Evolutionary conservation across 768 basidiomycete genomes (phyloP).

Genomic region (Phaffia tasmanica): DNA sequence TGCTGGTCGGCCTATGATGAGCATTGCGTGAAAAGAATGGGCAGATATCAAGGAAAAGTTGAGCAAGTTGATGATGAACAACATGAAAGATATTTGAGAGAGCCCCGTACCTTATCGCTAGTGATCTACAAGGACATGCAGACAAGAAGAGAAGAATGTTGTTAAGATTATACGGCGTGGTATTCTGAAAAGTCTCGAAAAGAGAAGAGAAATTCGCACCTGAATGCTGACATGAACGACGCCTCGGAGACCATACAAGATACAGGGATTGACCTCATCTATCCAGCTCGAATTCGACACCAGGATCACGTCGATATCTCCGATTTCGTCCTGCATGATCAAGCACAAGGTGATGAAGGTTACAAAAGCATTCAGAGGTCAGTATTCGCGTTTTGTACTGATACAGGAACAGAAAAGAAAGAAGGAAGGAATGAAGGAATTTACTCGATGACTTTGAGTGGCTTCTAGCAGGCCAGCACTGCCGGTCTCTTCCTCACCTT

Average conservation of each 20-base stretch:
- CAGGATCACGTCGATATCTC: slow-evolving; percentile 75
- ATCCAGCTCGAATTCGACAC: slow-evolving; percentile 88
- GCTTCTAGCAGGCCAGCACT: slow-evolving; percentile 74
- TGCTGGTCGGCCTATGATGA: slow-evolving; percentile 60
- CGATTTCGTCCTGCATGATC: slow-evolving; percentile 57
- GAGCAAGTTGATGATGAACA: not conserved
- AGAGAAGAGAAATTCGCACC: slow-evolving; percentile 38
- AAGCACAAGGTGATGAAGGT: too few relatives aligned
- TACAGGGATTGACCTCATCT: slow-evolving; percentile 77
- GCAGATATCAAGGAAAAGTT: not conserved
- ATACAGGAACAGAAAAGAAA: slow-evolving; percentile 2
- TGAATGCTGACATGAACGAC: slow-evolving; percentile 78
- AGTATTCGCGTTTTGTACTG: not conserved
- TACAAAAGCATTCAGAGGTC: too few relatives aligned
- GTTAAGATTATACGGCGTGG: not conserved
- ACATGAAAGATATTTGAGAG: not conserved
- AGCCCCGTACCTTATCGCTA: slow-evolving; percentile 41
- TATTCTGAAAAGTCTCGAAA: not conserved
- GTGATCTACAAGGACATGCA: slow-evolving; percentile 47
- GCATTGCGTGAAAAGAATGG: not conserved
- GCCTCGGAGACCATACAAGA: slow-evolving; percentile 88
- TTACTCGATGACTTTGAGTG: slow-evolving; percentile 62
- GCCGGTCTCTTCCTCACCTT: slow-evolving; percentile 96
- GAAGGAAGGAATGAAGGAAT: slow-evolving; percentile 20
- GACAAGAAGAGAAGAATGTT: not conserved